Conservation (phyloP, 371 early-diverging fungal species). For the Mucor indicus region DNA sequence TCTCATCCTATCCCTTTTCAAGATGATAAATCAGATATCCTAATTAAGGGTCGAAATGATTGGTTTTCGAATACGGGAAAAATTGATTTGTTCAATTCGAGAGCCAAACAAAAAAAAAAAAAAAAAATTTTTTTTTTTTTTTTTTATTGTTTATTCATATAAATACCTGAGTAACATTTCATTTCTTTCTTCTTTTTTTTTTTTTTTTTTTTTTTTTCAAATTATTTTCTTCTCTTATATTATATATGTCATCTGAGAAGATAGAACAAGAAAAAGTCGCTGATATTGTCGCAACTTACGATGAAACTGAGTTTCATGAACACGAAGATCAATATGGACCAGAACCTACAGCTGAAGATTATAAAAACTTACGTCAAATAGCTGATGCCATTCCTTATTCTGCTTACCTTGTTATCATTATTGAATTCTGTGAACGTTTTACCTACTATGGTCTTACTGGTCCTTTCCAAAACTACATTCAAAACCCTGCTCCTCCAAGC, state of each 20-base stretch:
- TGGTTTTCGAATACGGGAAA: no score
- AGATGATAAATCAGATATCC: no score
- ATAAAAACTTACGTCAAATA: constrained; percentile 34
- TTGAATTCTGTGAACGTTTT: constrained; percentile 69
- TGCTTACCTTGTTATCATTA: constrained; percentile 42
- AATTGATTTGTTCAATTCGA: no score
- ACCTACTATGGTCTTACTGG: constrained; percentile 67
- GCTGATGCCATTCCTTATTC: constrained; percentile 37
- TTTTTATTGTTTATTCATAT: no score
- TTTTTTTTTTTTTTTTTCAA: no score
- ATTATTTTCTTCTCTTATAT: neutral
- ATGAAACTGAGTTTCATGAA: neutral
- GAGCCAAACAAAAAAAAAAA: no score
- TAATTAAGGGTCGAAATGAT: no score
- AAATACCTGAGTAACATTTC: no score
- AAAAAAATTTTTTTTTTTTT: no score
- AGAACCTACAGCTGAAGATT: constrained; percentile 44
- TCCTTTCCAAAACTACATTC: constrained; percentile 68
- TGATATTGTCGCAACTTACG: neutral
- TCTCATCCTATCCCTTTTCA: no score
- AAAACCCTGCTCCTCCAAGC: constrained; percentile 32
- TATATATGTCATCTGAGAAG: neutral
- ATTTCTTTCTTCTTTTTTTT: no score
- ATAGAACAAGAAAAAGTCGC: neutral
- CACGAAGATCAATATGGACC: constrained; percentile 16